Percentiles rank a stretch among this genome's conserved stretches.
Conservation (phyloP, 1,284 basidiomycete genomes). For the Psilocybe mexicana region DNA sequence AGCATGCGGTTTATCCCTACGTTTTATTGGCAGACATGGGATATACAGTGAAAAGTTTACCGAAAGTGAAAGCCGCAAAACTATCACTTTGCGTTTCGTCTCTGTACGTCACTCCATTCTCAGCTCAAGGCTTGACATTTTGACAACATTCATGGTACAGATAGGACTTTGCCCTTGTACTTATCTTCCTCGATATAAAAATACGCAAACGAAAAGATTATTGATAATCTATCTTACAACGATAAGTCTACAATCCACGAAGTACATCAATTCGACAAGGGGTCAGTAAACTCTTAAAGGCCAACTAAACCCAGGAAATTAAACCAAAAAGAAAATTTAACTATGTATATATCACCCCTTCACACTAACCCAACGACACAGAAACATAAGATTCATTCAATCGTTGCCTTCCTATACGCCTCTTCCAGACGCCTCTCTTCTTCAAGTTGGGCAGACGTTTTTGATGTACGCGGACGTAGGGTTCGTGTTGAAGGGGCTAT, state of each 20-base stretch:
- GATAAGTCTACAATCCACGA: too few species aligned
- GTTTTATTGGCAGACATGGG: neutral
- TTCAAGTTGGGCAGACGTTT: constrained; percentile 45
- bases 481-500: constrained; percentile 43
- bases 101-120: neutral
- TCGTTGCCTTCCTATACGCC: constrained; percentile 43
- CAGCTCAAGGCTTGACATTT: neutral
- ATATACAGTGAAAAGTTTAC: too few species aligned
- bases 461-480: constrained; percentile 34
- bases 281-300: neutral
- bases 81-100: neutral
- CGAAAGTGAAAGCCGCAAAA: too few species aligned
- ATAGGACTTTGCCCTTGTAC: neutral
- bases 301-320: neutral
- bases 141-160: neutral
- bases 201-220: neutral
- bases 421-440: constrained; percentile 50
- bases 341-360: neutral
- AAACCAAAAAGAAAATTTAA: neutral
- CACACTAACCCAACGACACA: too few species aligned
- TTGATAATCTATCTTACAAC: neutral
- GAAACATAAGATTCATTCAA: constrained; percentile 2
- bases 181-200: neutral
- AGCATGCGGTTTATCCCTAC: neutral
- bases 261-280: too few species aligned